A percentile compares a stretch with the other conserved stretches of the same genome.
phyloP scores from a whole-genome alignment of 768 basidiomycete species.

The Termitomyces sp. region DNA sequence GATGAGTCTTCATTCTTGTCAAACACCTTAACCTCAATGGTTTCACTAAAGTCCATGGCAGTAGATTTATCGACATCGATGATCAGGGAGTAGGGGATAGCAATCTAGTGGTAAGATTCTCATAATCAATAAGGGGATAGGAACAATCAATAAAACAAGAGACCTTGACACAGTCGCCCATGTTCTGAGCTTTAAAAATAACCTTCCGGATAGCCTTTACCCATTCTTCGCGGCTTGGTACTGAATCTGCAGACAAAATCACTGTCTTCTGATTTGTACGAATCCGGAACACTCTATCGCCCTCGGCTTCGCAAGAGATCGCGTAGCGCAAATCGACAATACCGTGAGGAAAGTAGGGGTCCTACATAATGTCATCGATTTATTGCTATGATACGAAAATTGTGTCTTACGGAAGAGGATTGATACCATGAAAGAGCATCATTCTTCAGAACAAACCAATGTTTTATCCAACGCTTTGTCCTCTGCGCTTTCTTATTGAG shows the following conservation, averaged over 20 bases:
- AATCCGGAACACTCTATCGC: conserved; percentile 77
- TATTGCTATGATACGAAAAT: not conserved
- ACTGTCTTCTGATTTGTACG: conserved; percentile 79
- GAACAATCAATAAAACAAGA: conserved; percentile 4
- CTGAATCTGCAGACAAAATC: conserved; percentile 69
- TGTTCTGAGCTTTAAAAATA: conserved; percentile 94
- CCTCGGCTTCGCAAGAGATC: conserved; percentile 76
- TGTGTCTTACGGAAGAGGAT: conserved; percentile 70
- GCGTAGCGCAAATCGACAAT: conserved; percentile 95
- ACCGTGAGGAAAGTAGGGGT: conserved; percentile 97
- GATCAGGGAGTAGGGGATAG: conserved; percentile 88
- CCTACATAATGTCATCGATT: conserved; percentile 39
- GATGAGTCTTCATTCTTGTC: conserved; percentile 78
- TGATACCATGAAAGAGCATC: conserved; percentile 97
- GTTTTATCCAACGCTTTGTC: conserved; percentile 89
- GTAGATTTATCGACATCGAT: conserved; percentile 84
- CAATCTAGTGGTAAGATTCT: conserved; percentile 47
- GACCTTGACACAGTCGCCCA: conserved; percentile 94
- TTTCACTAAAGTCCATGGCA: conserved; percentile 94
- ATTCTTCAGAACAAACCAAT: conserved; percentile 96
- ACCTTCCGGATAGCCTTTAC: conserved; percentile 91
- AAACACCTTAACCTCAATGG: conserved; percentile 89
- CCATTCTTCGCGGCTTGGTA: conserved; percentile 89
- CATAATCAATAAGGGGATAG: not conserved
- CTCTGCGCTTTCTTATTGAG: conserved; percentile 84